phyloP scores from a whole-genome alignment of 148 eudicot genomes.

The Polygonum maritimum region DNA sequence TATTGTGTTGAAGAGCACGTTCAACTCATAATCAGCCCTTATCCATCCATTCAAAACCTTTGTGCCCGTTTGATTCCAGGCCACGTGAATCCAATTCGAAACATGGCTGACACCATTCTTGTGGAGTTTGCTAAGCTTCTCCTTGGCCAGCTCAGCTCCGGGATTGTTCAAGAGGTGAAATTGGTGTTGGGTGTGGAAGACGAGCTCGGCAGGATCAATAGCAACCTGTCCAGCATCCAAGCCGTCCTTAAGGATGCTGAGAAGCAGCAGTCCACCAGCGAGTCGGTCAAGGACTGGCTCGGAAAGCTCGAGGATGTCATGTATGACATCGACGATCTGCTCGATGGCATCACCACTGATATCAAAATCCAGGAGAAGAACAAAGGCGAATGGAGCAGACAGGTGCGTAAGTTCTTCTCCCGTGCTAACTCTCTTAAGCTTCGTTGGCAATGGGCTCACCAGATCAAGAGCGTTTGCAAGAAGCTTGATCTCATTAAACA shows the following conservation, averaged over 20 bases:
- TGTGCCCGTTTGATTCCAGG: too few species aligned
- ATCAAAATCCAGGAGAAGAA: not conserved
- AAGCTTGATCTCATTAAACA: not conserved
- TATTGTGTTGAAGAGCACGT: too few species aligned
- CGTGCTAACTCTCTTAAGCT: not conserved
- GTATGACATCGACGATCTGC: slow-evolving; percentile 16
- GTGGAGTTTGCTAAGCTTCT: not conserved
- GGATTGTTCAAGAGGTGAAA: not conserved
- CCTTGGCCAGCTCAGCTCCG: not conserved
- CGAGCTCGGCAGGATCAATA: slow-evolving; percentile 13
- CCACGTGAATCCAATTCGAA: too few species aligned
- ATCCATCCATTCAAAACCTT: too few species aligned
- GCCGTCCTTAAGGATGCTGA: slow-evolving; percentile 21
- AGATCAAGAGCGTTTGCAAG: not conserved
- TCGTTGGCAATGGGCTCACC: slow-evolving; percentile 1
- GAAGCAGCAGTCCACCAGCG: slow-evolving; percentile 10
- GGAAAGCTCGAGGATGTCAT: slow-evolving; percentile 16
- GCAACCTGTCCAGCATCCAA: slow-evolving; percentile 14
- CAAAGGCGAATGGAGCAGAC: not conserved
- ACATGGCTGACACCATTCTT: not conserved
- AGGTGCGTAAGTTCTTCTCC: slow-evolving; percentile 17
- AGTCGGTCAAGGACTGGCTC: slow-evolving; percentile 11
- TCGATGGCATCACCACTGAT: slow-evolving; percentile 11
- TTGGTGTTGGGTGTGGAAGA: not conserved
- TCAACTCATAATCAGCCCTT: too few species aligned